Evolutionary conservation across 1,284 basidiomycete genomes (phyloP), one percentile per base, ranked within the genome.

Genomic region (Anthracocystis walkeri): DNA sequence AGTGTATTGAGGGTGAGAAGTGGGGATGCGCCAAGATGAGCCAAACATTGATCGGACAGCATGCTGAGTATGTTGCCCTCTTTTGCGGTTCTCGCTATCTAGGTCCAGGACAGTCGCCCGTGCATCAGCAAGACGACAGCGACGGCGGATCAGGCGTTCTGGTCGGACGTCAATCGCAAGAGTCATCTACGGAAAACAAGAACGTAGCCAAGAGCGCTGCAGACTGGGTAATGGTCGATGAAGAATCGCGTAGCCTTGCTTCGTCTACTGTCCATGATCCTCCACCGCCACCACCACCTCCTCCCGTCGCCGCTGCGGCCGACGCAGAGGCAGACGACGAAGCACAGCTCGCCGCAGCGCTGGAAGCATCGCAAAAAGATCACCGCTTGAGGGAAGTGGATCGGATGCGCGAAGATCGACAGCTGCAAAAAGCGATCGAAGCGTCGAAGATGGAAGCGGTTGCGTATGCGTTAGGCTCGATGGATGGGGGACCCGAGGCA

Each of bases 391-490:
- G 41, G 20, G 54, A 71, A n/a, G 68, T 63, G 12, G 62, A 57
- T 12, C 55, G 65, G 5, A 60, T 62, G 41, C 59, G 67, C 33
- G 78, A 80, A 45, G 74, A 68, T 35, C 52, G 58, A 23, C 56
- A 65, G 49, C 42, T 80, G 50, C 61, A 67, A 27, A 67, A 62
- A 52, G 79, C 77, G 25, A 68, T 80, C 21, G 71, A 70, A 27
- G 79, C 65, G 10, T 75, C 71, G 8, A 64, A 77, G 66, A 60
- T 71, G 52, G 77, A 79, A 25, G 74, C 75, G 12, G 65, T 67
- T 1, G 73, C 67, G 7, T 70, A 67, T 27, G 67, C 67, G 4
- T 48, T 75, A 14, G 74, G 68, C 14, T 65, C 61, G 12, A 60
- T 68, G 21, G 59, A 63, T 4, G 57, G 57, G 38, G 10, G 41